Conservation (phyloP, 495 filamentous ascomycete genomes). For the Clohesyomyces aquaticus region DNA sequence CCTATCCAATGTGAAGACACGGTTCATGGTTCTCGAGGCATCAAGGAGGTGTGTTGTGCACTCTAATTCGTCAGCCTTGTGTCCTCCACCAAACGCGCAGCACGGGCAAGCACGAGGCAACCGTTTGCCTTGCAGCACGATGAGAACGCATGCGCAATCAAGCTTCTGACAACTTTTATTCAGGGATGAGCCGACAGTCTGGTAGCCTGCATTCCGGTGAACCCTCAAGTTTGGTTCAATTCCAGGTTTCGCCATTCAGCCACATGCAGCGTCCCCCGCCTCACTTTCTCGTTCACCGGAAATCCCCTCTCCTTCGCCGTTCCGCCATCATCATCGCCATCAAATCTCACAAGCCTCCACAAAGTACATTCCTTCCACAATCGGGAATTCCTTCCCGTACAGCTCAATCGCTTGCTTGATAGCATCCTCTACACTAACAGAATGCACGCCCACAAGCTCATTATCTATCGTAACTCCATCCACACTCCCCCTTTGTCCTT, state of each 20-base stretch:
- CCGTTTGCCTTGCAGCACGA: no score
- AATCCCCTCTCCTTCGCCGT: background rate
- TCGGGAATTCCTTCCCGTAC: slow-evolving; percentile 17
- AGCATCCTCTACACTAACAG: slow-evolving; percentile 32
- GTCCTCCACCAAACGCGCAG: background rate
- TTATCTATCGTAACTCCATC: slow-evolving; percentile 31
- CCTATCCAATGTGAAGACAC: no score
- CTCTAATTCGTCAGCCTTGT: background rate
- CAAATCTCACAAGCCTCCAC: slow-evolving; percentile 29
- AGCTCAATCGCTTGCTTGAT: slow-evolving; percentile 27
- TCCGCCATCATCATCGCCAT: background rate
- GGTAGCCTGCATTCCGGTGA: background rate
- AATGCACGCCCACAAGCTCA: slow-evolving; percentile 31
- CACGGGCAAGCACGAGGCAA: background rate
- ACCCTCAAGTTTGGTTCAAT: background rate
- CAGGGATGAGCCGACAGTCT: background rate
- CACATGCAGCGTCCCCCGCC: background rate
- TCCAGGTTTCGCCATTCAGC: background rate
- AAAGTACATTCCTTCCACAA: slow-evolving; percentile 27
- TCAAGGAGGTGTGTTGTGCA: background rate
- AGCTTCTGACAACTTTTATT: background rate
- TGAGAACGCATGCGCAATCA: no score
- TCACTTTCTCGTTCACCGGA: background rate
- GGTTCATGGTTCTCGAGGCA: no score
- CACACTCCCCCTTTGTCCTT: slow-evolving; percentile 21